phyloP scores from a whole-genome alignment of 352 stramenopile genomes.

The Pilasporangium apinafurcum region DNA sequence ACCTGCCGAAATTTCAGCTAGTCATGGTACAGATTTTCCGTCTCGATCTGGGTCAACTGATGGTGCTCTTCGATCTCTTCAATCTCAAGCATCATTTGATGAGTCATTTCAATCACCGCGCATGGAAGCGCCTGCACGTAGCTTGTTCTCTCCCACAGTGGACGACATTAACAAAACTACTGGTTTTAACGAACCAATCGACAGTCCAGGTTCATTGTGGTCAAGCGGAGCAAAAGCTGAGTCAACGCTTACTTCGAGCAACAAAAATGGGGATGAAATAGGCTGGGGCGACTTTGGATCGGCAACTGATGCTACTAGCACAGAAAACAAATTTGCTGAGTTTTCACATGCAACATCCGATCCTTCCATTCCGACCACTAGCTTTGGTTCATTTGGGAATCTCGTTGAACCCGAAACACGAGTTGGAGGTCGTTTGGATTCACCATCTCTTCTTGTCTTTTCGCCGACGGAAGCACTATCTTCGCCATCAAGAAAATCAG shows the following conservation, averaged over 20 bases:
- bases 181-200: constrained; percentile 6
- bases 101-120: constrained; percentile 9
- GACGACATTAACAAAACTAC: constrained; percentile 7
- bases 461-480: constrained; percentile 3
- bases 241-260: too few relatives aligned
- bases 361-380: not conserved
- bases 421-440: not conserved
- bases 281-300: constrained; percentile 1
- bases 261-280: too few relatives aligned
- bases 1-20: not conserved
- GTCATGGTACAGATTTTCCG: not conserved
- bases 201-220: too few relatives aligned
- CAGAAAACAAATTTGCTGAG: not conserved
- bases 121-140: constrained; percentile 7
- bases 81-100: not conserved
- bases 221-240: too few relatives aligned
- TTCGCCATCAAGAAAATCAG: constrained; percentile 7
- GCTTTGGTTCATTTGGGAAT: constrained; percentile 7
- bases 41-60: not conserved
- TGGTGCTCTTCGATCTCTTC: not conserved
- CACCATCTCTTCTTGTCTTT: constrained; percentile 13
- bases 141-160: constrained; percentile 13
- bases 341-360: not conserved
- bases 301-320: constrained; percentile 3
- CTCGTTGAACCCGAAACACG: too few relatives aligned